A percentile compares a stretch with the other conserved stretches of the same genome.
These are phyloP conservation scores for Lomentospora prolificans DNA, from an alignment of 2,329 filamentous ascomycete species.

Conservation along the genomic window DNA sequence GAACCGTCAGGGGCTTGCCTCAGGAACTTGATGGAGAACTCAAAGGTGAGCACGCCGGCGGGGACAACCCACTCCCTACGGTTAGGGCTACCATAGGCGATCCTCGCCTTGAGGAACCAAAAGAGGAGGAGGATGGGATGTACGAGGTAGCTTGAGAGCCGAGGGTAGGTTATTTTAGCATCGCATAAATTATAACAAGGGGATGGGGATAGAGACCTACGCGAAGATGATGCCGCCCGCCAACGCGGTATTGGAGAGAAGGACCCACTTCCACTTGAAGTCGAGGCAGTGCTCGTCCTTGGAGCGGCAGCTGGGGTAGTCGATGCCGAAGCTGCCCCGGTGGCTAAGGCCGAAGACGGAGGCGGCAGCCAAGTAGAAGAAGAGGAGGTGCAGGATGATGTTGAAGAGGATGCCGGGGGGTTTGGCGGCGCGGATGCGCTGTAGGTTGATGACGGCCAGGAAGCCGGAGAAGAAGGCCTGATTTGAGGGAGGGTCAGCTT, in stretches of 20 bases:
- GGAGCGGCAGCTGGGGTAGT: not conserved
- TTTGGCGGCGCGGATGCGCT: not conserved
- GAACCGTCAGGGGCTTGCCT: not conserved
- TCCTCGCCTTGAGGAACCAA: not conserved
- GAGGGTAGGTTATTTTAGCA: not conserved
- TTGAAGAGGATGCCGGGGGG: not conserved
- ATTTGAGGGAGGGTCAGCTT: not conserved
- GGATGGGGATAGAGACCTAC: not conserved
- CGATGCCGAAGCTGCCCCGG: not conserved
- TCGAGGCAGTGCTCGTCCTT: not conserved
- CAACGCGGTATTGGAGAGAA: not conserved
- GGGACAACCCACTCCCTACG: not conserved
- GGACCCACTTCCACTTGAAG: not conserved
- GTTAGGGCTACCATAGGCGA: not conserved
- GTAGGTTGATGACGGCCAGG: not conserved
- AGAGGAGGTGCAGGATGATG: not conserved
- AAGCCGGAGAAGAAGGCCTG: constrained; percentile 1
- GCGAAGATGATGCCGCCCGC: not conserved
- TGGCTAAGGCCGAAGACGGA: not conserved
- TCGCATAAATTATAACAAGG: too few species aligned
- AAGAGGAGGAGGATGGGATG: not conserved
- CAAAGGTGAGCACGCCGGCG: not conserved
- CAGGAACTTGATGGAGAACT: not conserved
- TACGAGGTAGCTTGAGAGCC: not conserved
- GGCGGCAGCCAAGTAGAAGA: not conserved